A percentile compares a stretch with the other conserved stretches of the same genome.
These are phyloP conservation scores for Xylariales sp. DNA, from an alignment of 2,329 filamentous ascomycete species.

Conservation along the genomic window DNA sequence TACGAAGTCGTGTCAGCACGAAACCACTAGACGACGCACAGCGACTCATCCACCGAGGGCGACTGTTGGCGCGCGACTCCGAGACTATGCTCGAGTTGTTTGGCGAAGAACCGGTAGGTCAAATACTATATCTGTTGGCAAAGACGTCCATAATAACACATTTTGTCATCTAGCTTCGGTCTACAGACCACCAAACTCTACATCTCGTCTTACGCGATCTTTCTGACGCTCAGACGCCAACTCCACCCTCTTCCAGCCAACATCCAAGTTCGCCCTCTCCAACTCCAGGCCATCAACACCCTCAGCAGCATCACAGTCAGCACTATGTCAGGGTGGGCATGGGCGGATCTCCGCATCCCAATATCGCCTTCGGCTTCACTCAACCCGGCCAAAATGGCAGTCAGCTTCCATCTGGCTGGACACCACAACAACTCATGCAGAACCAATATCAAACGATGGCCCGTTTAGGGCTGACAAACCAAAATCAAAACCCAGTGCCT, in stretches of 20 bases:
- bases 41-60: slow-evolving; percentile 70
- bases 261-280: slow-evolving; percentile 33
- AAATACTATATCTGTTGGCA: not conserved
- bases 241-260: slow-evolving; percentile 35
- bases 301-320: slow-evolving; percentile 35
- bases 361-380: slow-evolving; percentile 41
- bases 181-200: slow-evolving; percentile 46
- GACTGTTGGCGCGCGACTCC: slow-evolving; percentile 64
- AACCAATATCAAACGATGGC: slow-evolving; percentile 32
- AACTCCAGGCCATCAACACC: slow-evolving; percentile 31
- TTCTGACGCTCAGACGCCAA: slow-evolving; percentile 42
- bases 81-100: slow-evolving; percentile 69
- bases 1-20: slow-evolving; percentile 62
- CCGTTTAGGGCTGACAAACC: slow-evolving; percentile 46
- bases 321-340: slow-evolving; percentile 32
- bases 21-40: slow-evolving; percentile 66
- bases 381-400: slow-evolving; percentile 31
- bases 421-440: slow-evolving; percentile 37
- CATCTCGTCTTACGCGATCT: slow-evolving; percentile 52
- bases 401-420: slow-evolving; percentile 38
- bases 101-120: slow-evolving; percentile 64
- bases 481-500: slow-evolving; percentile 57
- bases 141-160: slow-evolving; percentile 28
- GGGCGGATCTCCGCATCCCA: slow-evolving; percentile 35
- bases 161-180: slow-evolving; percentile 44